These are phyloP conservation scores for Leucocoprinus birnbaumii DNA, from an alignment of 768 basidiomycete genomes.

Conservation along the genomic window DNA sequence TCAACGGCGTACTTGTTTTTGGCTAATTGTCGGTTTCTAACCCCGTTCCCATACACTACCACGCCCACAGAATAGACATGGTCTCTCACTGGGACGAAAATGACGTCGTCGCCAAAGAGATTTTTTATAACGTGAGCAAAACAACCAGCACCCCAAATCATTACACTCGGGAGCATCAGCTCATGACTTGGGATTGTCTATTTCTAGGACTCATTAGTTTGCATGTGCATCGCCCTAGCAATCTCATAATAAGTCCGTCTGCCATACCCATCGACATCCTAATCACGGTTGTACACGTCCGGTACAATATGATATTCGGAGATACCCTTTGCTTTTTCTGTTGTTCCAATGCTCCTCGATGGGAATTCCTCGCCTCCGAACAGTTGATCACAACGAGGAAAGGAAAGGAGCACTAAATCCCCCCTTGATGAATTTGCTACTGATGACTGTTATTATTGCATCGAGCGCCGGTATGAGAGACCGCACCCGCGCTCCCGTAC, in stretches of 20 bases:
- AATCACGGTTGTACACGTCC: conserved; percentile 1
- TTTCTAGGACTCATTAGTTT: conserved; percentile 60
- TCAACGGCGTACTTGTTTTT: conserved; percentile 6
- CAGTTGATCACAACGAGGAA: conserved; percentile 1
- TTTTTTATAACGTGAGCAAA: conserved; percentile 71
- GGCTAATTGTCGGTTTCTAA: conserved; percentile 1
- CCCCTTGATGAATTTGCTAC: conserved; percentile 8
- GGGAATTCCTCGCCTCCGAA: conserved; percentile 6
- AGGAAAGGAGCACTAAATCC: not conserved
- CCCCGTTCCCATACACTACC: conserved; percentile 7
- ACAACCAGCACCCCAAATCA: not conserved
- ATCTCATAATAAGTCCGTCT: conserved; percentile 23
- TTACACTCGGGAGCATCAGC: conserved; percentile 7
- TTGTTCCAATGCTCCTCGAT: not conserved
- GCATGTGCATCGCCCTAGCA: conserved; percentile 49
- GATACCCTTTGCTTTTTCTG: conserved; percentile 5
- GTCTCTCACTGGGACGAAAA: conserved; percentile 88
- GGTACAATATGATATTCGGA: conserved; percentile 11
- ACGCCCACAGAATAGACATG: conserved; percentile 63
- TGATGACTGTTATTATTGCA: not conserved
- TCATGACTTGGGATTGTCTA: conserved; percentile 13
- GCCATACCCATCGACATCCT: not conserved
- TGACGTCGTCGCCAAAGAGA: conserved; percentile 74
- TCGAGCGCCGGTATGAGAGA: too few relatives aligned
- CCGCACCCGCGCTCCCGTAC: too few relatives aligned